A percentile compares a stretch with the other conserved stretches of the same genome.
These are phyloP conservation scores for Tieghemiomyces parasiticus DNA, from an alignment of 192 early-diverging fungal genomes.

Conservation along the genomic window DNA sequence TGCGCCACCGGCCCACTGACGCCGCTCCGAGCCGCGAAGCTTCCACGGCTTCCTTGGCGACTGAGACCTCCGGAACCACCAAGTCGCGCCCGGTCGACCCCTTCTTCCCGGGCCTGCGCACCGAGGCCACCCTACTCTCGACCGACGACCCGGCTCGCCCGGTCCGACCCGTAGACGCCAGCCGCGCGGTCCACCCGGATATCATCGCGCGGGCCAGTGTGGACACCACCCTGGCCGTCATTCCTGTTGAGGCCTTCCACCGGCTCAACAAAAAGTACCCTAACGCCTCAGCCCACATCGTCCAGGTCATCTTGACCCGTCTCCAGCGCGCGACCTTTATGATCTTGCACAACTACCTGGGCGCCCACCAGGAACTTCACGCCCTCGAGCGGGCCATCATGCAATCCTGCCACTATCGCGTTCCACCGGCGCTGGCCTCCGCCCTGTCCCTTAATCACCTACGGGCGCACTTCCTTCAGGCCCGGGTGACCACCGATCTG, in stretches of 20 bases:
- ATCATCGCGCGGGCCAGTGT: constrained; percentile 71
- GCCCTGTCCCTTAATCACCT: neutral
- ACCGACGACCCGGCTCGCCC: constrained; percentile 13
- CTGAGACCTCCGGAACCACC: too few species aligned
- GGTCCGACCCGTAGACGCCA: neutral
- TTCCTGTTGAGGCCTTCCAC: constrained; percentile 86
- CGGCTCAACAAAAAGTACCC: constrained; percentile 81
- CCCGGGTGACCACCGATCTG: constrained; percentile 14
- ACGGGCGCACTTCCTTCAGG: constrained; percentile 17
- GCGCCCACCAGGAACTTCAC: constrained; percentile 72
- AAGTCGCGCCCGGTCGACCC: neutral
- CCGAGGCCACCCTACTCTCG: constrained; percentile 3
- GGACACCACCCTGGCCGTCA: constrained; percentile 83
- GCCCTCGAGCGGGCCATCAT: constrained; percentile 72
- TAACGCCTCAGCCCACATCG: constrained; percentile 82
- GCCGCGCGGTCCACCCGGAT: constrained; percentile 42
- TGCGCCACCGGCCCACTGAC: constrained; percentile 19
- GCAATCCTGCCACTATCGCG: constrained; percentile 40
- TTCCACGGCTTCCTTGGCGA: too few species aligned
- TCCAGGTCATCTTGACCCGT: constrained; percentile 88
- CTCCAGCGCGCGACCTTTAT: constrained; percentile 91
- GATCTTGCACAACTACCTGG: constrained; percentile 79
- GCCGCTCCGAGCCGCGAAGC: too few species aligned
- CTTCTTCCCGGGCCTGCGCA: neutral
- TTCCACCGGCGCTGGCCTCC: constrained; percentile 21